phyloP scores from a whole-genome alignment of 495 filamentous ascomycete species.

The Cenococcum geophilum region DNA sequence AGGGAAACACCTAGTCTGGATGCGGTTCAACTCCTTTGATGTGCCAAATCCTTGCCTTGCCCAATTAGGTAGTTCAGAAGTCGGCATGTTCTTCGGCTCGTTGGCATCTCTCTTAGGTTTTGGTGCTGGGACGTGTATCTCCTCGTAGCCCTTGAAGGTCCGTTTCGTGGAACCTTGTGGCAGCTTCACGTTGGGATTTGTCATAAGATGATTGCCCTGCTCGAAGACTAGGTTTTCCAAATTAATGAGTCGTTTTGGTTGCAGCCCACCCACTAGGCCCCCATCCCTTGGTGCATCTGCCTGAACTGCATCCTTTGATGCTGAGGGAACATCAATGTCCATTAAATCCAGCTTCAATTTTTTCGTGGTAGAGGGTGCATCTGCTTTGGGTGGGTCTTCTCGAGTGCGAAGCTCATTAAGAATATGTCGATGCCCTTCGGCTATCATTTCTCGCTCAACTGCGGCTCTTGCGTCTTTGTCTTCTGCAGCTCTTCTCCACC shows the following conservation, averaged over 20 bases:
- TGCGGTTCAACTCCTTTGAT: conserved; percentile 78
- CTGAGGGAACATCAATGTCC: conserved; percentile 78
- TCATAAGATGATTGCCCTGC: conserved; percentile 98
- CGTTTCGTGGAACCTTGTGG: conserved; percentile 92
- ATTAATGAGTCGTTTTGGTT: conserved; percentile 82
- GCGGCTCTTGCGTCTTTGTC: conserved; percentile 68
- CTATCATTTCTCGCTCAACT: conserved; percentile 83
- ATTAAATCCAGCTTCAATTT: conserved; percentile 80
- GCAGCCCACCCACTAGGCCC: conserved; percentile 73
- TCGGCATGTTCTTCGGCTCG: conserved; percentile 69
- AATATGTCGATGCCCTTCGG: conserved; percentile 78
- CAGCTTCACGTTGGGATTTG: conserved; percentile 90
- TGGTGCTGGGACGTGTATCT: conserved; percentile 91
- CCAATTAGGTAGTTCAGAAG: conserved; percentile 88
- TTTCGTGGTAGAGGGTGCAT: conserved; percentile 53
- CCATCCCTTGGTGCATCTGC: conserved; percentile 53
- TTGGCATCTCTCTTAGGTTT: conserved; percentile 74
- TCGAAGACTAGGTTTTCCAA: conserved; percentile 95
- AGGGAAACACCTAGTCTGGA: conserved; percentile 89
- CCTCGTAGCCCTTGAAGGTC: conserved; percentile 95
- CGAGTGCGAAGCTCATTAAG: conserved; percentile 74
- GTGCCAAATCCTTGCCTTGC: conserved; percentile 77
- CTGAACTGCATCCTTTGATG: conserved; percentile 44
- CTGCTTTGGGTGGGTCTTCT: conserved; percentile 44
- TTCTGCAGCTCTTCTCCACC: conserved; percentile 76